Conservation (phyloP, 371 early-diverging fungal genomes). For the Basidiobolus heterosporus region DNA sequence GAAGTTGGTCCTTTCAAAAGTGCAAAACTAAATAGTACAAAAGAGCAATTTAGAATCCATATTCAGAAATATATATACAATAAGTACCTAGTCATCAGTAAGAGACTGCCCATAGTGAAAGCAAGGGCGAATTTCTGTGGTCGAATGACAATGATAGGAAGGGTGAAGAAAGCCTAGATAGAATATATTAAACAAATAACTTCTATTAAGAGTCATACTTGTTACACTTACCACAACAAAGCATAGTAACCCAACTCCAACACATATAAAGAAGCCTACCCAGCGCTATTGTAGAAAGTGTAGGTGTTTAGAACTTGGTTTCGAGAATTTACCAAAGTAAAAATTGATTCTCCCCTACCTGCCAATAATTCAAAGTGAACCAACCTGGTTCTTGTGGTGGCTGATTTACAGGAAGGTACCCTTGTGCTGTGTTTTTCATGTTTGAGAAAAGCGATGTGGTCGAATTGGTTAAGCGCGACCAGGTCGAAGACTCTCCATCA, state of each 20-base stretch:
- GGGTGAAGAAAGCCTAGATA: not conserved
- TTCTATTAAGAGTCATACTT: not conserved
- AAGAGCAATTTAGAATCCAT: not conserved
- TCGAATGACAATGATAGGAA: not conserved
- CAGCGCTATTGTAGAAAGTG: not conserved
- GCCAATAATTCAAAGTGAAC: not conserved
- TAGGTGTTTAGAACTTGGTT: too few relatives aligned
- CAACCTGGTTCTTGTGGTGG: not conserved
- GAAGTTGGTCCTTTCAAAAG: constrained; percentile 28
- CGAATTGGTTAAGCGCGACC: too few relatives aligned
- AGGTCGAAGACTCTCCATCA: too few relatives aligned
- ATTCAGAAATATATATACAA: not conserved
- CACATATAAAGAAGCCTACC: not conserved
- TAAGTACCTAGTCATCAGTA: not conserved
- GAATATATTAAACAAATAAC: not conserved
- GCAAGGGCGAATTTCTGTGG: not conserved
- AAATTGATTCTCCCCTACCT: too few relatives aligned
- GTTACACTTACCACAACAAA: not conserved
- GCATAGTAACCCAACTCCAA: not conserved
- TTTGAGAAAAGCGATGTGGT: too few relatives aligned
- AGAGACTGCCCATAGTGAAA: not conserved
- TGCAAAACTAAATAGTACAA: constrained; percentile 16
- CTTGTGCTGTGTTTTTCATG: too few relatives aligned
- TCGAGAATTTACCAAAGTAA: too few relatives aligned
- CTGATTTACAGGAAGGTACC: too few relatives aligned